Conservation (phyloP, 441 rosid species). For the Manihot esculenta region DNA sequence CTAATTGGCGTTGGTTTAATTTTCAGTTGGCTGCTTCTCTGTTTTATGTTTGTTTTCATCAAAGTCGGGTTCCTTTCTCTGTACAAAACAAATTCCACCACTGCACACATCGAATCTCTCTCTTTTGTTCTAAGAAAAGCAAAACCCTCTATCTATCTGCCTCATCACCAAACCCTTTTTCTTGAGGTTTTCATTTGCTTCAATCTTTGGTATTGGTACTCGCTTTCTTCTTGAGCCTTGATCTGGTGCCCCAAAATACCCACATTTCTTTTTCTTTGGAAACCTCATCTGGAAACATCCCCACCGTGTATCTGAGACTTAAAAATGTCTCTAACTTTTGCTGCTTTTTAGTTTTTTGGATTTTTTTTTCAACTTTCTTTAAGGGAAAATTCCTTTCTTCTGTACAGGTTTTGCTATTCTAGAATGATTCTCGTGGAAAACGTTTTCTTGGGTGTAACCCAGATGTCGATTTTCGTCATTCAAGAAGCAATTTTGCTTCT, state of each 20-base stretch:
- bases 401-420: slow-evolving; percentile 20
- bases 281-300: neutral
- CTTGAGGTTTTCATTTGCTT: neutral
- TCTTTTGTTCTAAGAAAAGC: slow-evolving; percentile 7
- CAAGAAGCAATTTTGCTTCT: neutral
- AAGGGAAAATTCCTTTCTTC: neutral
- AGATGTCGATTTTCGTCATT: slow-evolving; percentile 7
- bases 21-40: neutral
- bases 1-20: too few relatives aligned
- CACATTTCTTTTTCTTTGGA: slow-evolving; percentile 8
- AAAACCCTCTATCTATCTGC: slow-evolving; percentile 3
- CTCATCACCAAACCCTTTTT: slow-evolving; percentile 22
- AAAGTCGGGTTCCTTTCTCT: slow-evolving; percentile 27
- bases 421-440: slow-evolving; percentile 6
- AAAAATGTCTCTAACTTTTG: slow-evolving; percentile 22
- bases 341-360: slow-evolving; percentile 21
- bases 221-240: slow-evolving; percentile 26
- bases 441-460: slow-evolving; percentile 4
- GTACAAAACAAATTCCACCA: slow-evolving; percentile 40
- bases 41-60: slow-evolving; percentile 26
- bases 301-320: slow-evolving; percentile 5
- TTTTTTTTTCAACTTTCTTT: slow-evolving; percentile 13
- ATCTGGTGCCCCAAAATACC: slow-evolving; percentile 24
- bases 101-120: slow-evolving; percentile 44
- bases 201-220: neutral